Base-by-base conservation (phyloP, 1,284 basidiomycete genomes). In the Mycena sp. region DNA sequence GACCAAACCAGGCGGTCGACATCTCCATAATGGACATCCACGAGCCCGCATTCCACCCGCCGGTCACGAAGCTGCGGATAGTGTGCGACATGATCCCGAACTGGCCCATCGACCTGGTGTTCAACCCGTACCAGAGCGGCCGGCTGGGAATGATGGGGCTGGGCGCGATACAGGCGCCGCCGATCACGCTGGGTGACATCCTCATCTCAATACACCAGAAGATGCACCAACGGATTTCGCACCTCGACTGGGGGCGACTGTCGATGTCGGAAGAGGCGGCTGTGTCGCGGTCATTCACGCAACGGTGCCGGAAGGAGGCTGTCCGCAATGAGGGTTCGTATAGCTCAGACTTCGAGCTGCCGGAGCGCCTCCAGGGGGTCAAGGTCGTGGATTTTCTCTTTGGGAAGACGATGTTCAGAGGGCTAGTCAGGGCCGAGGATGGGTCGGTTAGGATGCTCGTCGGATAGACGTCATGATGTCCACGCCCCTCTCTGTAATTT, bases 81-180 rank as follows among this genome's bases (percentile, higher is more conserved):
- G 72, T 81, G 0, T 87, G 84, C 71, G 86, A 90, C 58, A 67
- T 72, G 10, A 77, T 89, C 43, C 85, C 86, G 0, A 72, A 85
- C 30, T 91, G 89, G 89, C 85, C 87, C 17, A 80, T 91, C 58
- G 81, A 83, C 58, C 72, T 92, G 58, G 73, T 79, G 59, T 82
- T 77, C 52, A 76, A 78, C 12, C 72, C 69, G 0, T 69, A 75
- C 25, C 32, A 65, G 64, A 28, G 69, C 62, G n/a, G n/a, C n/a
- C n/a, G n/a, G n/a, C n/a, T n/a, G n/a, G n/a, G n/a, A n/a, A n/a
- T n/a, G n/a, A n/a, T n/a, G n/a, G n/a, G n/a, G n/a, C n/a, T n/a
- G n/a, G n/a, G n/a, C n/a, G 65, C 62, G 50, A 49, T 60, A 49
- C 40, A 65, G 3, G 52, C 73, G 14, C 78, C 79, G 6, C 85